Evolutionary conservation across 495 filamentous ascomycete genomes (phyloP).

Genomic region (Elasticomyces elasticus): DNA sequence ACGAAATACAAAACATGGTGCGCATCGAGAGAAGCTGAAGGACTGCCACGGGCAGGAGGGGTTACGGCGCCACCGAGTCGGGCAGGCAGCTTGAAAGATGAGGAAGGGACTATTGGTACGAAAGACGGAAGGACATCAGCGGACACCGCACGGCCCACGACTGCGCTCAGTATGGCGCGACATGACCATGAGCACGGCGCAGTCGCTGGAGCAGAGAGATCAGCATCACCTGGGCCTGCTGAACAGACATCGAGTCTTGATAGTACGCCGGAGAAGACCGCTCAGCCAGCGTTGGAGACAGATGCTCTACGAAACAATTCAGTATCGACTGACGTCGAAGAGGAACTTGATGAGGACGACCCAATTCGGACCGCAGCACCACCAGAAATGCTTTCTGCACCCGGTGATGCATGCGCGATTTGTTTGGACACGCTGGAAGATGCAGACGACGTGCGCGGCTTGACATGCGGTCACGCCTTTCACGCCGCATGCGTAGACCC

Average conservation of each 20-base stretch:
- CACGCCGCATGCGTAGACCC: conserved; percentile 90
- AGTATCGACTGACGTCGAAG: conserved; percentile 40
- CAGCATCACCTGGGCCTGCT: conserved; percentile 2
- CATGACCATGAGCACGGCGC: conserved; percentile 21
- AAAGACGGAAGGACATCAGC: conserved; percentile 28
- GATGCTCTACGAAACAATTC: conserved; percentile 3
- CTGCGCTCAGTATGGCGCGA: conserved; percentile 23
- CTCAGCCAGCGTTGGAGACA: conserved; percentile 11
- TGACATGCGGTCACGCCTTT: conserved; percentile 94
- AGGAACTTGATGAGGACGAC: conserved; percentile 67
- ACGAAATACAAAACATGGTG: conserved; percentile 96
- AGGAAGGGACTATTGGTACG: conserved; percentile 37
- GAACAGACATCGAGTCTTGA: conserved; percentile 11
- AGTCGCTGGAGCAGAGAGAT: conserved; percentile 6
- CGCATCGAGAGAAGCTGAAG: conserved; percentile 68
- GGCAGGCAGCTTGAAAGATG: conserved; percentile 51
- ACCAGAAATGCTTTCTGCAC: conserved; percentile 68
- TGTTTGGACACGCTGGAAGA: conserved; percentile 91
- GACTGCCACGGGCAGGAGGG: conserved; percentile 73
- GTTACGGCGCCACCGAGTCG: conserved; percentile 66
- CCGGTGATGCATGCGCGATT: conserved; percentile 94
- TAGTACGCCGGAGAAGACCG: conserved; percentile 13
- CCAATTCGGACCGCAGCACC: conserved; percentile 75
- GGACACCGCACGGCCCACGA: conserved; percentile 22
- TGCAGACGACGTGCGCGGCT: conserved; percentile 85